These are phyloP conservation scores for Dysphania ambrosioides DNA, from an alignment of 148 eudicot species.

Conservation along the genomic window DNA sequence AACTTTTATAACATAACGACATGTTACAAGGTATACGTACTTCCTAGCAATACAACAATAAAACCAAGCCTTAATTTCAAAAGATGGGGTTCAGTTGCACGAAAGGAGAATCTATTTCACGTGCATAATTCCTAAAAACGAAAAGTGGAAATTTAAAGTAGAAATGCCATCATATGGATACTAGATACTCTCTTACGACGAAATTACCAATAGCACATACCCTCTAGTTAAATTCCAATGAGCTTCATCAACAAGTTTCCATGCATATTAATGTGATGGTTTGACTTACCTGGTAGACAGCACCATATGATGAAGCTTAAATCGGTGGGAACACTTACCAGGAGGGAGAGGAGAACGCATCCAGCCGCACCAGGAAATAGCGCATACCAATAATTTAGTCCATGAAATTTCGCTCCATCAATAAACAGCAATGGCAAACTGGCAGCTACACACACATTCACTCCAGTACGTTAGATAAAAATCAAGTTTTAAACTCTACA, in stretches of 20 bases:
- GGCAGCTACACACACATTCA: slow-evolving; percentile 53
- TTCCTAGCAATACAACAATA: no score
- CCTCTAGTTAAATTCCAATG: no score
- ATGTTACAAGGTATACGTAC: no score
- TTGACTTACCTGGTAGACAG: not conserved
- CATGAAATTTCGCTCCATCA: slow-evolving; percentile 80
- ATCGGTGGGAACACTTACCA: slow-evolving; percentile 50
- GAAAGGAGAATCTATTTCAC: no score
- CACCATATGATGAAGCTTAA: not conserved
- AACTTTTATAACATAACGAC: no score
- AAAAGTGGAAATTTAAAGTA: no score
- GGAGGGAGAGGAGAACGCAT: slow-evolving; percentile 65
- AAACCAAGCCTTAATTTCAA: no score
- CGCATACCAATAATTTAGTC: slow-evolving; percentile 77
- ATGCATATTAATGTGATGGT: no score
- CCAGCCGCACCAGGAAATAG: slow-evolving; percentile 91
- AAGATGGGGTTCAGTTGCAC: no score
- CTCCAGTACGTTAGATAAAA: not conserved
- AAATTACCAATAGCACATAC: not conserved
- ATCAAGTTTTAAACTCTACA: not conserved
- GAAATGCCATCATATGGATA: no score
- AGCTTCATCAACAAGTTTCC: no score
- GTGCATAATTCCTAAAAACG: no score
- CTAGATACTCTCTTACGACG: not conserved
- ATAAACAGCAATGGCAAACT: slow-evolving; percentile 86